phyloP scores from a whole-genome alignment of 768 basidiomycete genomes.

The Kwoniella heveanensis region DNA sequence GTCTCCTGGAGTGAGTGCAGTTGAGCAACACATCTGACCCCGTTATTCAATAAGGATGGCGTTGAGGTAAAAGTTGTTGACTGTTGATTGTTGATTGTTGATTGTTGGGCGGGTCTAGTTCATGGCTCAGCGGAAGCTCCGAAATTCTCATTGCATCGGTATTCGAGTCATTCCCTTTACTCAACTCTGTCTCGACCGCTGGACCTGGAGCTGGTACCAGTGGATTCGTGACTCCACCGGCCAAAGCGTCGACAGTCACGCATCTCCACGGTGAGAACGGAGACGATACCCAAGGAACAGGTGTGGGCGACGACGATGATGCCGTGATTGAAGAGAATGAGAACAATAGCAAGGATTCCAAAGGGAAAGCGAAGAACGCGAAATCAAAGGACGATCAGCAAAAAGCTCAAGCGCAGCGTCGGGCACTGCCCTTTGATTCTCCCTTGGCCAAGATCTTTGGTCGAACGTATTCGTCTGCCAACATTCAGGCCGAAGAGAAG shows the following conservation, averaged over 20 bases:
- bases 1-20: constrained; percentile 46
- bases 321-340: not conserved
- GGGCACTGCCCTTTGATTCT: constrained; percentile 15
- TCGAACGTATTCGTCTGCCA: not conserved
- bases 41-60: too few relatives aligned
- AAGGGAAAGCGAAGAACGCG: too few relatives aligned
- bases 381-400: not conserved
- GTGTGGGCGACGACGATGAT: constrained; percentile 6
- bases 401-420: not conserved
- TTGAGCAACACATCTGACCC: too few relatives aligned
- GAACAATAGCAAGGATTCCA: not conserved
- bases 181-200: not conserved
- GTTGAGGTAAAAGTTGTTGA: not conserved
- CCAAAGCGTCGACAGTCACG: constrained; percentile 17
- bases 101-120: constrained; percentile 26
- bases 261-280: not conserved
- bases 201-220: not conserved
- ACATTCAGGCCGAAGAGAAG: not conserved
- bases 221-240: constrained; percentile 27
- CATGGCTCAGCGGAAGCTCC: constrained; percentile 47
- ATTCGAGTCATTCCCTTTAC: constrained; percentile 35
- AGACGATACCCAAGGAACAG: too few relatives aligned
- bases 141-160: constrained; percentile 47
- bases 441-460: constrained; percentile 49
- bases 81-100: not conserved